Evolutionary conservation across 73 alveolate species (phyloP), one percentile per base, ranked within the genome.

Genomic region (Diophrys sp.): DNA sequence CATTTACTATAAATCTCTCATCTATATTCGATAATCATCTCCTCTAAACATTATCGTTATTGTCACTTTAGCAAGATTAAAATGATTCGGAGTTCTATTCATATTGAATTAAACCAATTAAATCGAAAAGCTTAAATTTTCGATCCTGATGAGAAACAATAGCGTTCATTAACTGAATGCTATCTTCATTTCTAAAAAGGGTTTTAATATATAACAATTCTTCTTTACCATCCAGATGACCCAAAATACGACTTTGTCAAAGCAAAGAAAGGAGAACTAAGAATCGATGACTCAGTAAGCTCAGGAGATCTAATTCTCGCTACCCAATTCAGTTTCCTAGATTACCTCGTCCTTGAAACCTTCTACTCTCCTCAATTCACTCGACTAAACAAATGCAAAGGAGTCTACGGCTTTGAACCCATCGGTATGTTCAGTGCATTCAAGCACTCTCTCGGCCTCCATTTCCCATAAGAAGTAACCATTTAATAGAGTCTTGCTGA

Each of bases 391-490:
- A 25, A 18, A 2, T 44, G 31, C 54, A 31, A 68, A 28, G 1
- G 56, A 2, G 34, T 18, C 69, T 32, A 24, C 34, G 90, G 90
- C 23, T 66, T 82, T 1, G 67, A 73, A 54, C 56, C 29, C 33
- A 23, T 82, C 0, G 68, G 74, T 5, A 1, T 55, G 74, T 55
- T 82, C 28, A 84, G 75, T 23, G 54, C 66, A 0, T 29, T 67
- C 32, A 0, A 23, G 2, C 44, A 74, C 28, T 78, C 90, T 2
- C 73, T 82, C 0, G 90, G 90, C 31, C 33, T 82, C 14, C 73
- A 74, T 24, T 82, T 82, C 70, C 90, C 90, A 27, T 24, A 33
- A 67, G 76, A 54, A 66, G 90, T 82, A 0, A 75, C 23, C 14
- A 56, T 0, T n/a, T 74, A 0, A 54, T 67, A 56, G 14, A 27